These are phyloP conservation scores for Fraxinus nigra DNA, from an alignment of 305 asterid species.

Conservation along the genomic window DNA sequence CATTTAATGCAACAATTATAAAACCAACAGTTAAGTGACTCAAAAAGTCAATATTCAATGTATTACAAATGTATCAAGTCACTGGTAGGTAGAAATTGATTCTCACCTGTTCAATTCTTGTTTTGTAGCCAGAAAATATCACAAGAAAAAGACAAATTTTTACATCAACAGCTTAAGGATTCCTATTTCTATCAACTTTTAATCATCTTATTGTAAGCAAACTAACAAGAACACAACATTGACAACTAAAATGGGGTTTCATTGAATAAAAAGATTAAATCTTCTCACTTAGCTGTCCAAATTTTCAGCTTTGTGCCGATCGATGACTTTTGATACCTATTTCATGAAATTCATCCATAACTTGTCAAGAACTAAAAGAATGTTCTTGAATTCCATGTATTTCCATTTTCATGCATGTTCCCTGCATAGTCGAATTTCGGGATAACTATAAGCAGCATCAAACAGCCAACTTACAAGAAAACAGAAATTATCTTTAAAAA, in stretches of 20 bases:
- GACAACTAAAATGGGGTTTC: neutral
- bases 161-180: neutral
- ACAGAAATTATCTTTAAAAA: neutral
- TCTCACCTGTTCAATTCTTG: neutral
- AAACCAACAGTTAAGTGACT: neutral
- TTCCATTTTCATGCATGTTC: neutral
- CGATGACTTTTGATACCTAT: neutral
- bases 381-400: neutral
- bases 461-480: slow-evolving; percentile 4
- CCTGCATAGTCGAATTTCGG: neutral
- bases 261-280: neutral
- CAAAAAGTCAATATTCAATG: neutral
- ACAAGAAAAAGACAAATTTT: neutral
- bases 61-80: neutral
- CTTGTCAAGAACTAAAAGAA: neutral
- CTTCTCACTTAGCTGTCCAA: neutral
- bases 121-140: neutral
- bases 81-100: neutral
- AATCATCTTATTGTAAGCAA: neutral
- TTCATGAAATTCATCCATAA: neutral
- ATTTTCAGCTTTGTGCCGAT: neutral
- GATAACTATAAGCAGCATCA: neutral
- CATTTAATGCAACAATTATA: too few relatives aligned
- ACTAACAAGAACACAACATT: neutral
- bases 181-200: neutral